phyloP scores from a whole-genome alignment of 148 eudicot genomes.

The Cornus controversa region DNA sequence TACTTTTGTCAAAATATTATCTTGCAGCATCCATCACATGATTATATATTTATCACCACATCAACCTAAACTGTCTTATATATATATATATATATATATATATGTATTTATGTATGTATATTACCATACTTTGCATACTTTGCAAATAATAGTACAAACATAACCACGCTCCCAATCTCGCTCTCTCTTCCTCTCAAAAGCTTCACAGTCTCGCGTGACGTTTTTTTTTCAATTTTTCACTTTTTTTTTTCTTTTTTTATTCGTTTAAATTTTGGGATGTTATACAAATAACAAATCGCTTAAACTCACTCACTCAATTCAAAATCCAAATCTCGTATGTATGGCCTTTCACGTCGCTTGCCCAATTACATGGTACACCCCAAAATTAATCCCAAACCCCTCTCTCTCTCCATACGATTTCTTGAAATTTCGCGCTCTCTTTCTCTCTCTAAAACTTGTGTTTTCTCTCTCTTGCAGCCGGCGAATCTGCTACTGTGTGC shows the following conservation, averaged over 20 bases:
- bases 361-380: conserved; percentile 83
- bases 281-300: conserved; percentile 2
- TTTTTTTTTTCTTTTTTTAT: too few species aligned
- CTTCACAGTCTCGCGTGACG: not conserved
- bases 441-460: conserved; percentile 4
- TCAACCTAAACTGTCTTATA: too few species aligned
- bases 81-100: too few species aligned
- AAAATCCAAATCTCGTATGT: not conserved
- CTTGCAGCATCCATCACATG: too few species aligned
- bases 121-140: too few species aligned
- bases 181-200: not conserved
- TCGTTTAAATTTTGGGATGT: not conserved
- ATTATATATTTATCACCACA: too few species aligned
- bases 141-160: not conserved
- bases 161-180: not conserved
- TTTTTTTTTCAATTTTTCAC: not conserved
- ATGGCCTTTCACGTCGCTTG: conserved; percentile 98
- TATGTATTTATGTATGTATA: too few species aligned
- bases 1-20: too few species aligned
- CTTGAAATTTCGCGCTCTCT: conserved; percentile 5
- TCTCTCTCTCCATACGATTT: too few species aligned
- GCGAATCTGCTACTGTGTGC: conserved; percentile 70
- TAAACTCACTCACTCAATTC: not conserved
- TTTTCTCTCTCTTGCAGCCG: conserved; percentile 41
- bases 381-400: not conserved